Base-by-base conservation (phyloP, 148 eudicot genomes). In the Chenopodium album region DNA sequence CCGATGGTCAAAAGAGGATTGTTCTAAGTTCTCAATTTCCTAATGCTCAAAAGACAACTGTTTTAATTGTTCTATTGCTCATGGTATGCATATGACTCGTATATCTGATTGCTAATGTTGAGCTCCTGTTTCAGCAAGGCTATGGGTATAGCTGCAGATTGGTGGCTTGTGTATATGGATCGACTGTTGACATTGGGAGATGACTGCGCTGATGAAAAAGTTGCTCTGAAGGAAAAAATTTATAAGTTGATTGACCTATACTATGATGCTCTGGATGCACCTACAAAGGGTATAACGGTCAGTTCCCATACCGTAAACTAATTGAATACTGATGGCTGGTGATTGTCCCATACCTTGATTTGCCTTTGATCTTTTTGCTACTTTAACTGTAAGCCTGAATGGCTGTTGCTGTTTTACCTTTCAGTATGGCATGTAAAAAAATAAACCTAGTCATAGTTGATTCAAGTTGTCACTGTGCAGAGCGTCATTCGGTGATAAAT, bases 191-290 rank as follows among this genome's bases (percentile, higher is more conserved):
- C 88, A 6, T 62, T 91, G 72, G 85, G 79, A 11, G 90, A 84
- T 48, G 79, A 80, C 9, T 54, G 78, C 44, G 76, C 70, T 19
- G 81, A 76, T 28, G 94, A 91, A 82, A 91, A 73, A 75, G 64
- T 73, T 17, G 0, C 0, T 1, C 7, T 92, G 82, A 86, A 62
- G 83, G 22, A 60, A 78, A 81, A 82, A 76, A 88, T 94, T 75
- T 66, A 77, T 20, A 16, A 79, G 71, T 76, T 94, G 77, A 75
- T 91, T 26, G 94, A 94, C 68, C 59, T 83, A 44, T 94, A 94
- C 71, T 94, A 94, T 84, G 98, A 94, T 83, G 97, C 98, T 52
- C 66, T 94, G 62, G 98, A 94, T 85, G 97, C 98, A 47, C 94
- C 98, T 1, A 94, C 93, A 85, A 91, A 92, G 80, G 98, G 98